Base-by-base conservation (phyloP, 768 basidiomycete species). In the Phlebiopsis gigantea region DNA sequence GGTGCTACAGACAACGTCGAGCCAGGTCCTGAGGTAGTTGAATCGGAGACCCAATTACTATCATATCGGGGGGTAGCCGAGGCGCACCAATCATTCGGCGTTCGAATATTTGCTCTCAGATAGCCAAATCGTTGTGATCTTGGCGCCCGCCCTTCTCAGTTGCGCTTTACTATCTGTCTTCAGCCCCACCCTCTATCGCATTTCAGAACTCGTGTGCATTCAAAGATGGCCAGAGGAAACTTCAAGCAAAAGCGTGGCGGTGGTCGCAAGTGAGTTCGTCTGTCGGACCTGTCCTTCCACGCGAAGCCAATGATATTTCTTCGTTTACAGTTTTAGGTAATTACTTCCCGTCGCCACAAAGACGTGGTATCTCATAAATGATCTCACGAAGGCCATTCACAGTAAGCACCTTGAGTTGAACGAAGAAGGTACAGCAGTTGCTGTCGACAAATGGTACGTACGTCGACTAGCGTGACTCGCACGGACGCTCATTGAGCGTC, bases 171-270 rank as follows among this genome's bases (percentile, higher is more conserved):
- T 19, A n/a, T n/a, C n/a, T n/a, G n/a, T n/a, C n/a, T n/a, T n/a
- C n/a, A n/a, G n/a, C n/a, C n/a, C n/a, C n/a, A n/a, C n/a, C n/a
- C n/a, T n/a, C n/a, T n/a, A n/a, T n/a, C n/a, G n/a, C n/a, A n/a
- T n/a, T n/a, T n/a, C n/a, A n/a, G n/a, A n/a, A n/a, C n/a, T n/a
- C n/a, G n/a, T n/a, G n/a, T n/a, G n/a, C n/a, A n/a, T 12, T 2
- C 25, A 10, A 22, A 31, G 17, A 68, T 68, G 67, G 67, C 63
- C 44, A 55, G 67, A 84, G 90, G 91, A 59, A 90, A 87, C 72
- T 91, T 81, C 75, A 93, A 93, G 79, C 77, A 83, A 62, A 89
- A 86, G 67, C 89, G 93, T 51, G 93, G 93, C 62, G 93, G 93
- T 34, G 93, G 93, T 51, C 82, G 93, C 59, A 85, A 75, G 67